Evolutionary conservation across 805 yeast species (phyloP).

Genomic region (Starmerella gropengiesseri): DNA sequence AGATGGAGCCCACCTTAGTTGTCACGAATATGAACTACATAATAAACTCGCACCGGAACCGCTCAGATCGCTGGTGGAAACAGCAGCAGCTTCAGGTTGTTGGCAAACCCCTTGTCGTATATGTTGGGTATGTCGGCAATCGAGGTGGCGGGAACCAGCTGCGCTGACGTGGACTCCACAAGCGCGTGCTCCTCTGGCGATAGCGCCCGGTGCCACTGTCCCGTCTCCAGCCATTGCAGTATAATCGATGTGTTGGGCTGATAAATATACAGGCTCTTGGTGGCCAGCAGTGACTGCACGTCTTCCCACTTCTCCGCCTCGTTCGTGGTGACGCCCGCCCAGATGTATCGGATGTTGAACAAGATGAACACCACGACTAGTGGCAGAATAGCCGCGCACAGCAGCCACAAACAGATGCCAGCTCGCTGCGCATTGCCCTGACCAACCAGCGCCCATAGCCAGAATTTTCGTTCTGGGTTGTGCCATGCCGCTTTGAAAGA

Average conservation of each 20-base stretch:
- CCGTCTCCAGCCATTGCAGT: conserved; percentile 24
- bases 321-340: conserved; percentile 63
- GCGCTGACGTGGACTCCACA: conserved; percentile 23
- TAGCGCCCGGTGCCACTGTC: conserved; percentile 26
- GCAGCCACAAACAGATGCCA: conserved; percentile 32
- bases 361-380: conserved; percentile 37
- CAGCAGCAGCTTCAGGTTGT: conserved; percentile 24
- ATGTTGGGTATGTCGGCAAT: conserved; percentile 32
- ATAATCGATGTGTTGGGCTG: conserved; percentile 24
- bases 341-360: conserved; percentile 41
- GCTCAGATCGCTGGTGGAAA: background rate
- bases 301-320: conserved; percentile 64
- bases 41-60: no score
- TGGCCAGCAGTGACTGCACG: conserved; percentile 41
- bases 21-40: background rate
- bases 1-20: background rate
- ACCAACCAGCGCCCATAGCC: conserved; percentile 11
- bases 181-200: conserved; percentile 24
- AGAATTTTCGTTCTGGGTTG: background rate
- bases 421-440: conserved; percentile 21
- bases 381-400: conserved; percentile 37
- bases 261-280: conserved; percentile 31
- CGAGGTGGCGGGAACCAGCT: conserved; percentile 18
- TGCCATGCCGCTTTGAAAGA: conserved; percentile 1
- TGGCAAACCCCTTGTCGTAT: conserved; percentile 30